Evolutionary conservation across 768 basidiomycete species (phyloP), one percentile per base, ranked within the genome.

Genomic region (Psilocybe subaeruginosa): DNA sequence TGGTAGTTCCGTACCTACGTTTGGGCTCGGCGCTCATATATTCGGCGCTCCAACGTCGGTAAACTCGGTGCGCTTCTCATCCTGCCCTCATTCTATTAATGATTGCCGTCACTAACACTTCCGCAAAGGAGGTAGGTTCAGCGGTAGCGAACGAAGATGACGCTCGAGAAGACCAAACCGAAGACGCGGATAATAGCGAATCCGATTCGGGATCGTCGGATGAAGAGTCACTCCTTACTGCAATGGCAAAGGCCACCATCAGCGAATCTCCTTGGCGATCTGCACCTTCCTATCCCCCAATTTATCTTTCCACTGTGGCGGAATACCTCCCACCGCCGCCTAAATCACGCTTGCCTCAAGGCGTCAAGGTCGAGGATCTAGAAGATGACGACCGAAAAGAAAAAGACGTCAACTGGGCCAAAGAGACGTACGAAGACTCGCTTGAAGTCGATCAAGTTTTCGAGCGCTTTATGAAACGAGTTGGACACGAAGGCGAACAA

Each of bases 341-440:
- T 9, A 87, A 85, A 65, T 57, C 72, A 47, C 87, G 80, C 63
- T 67, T 80, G 0, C 76, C 80, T 1, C 69, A 80, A 2, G 78
- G 73, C 14, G 74, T 80, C 17, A 78, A 80, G 8, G 76, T 86
- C 39, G 75, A 78, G 23, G 78, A 80, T 29, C 75, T 75, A 29
- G 75, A 58, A 31, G 69, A 67, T 23, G 67, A 68, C 19, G 65
- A 65, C 49, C 66, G 63, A 45, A 66, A 68, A 30, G 64, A 63
- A 29, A 69, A 70, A 17, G 64, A 78, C 58, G 74, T 80, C 19
- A 76, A 75, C 14, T 91, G 89, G 93, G 73, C 79, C 9, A 75
- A 84, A 4, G 95, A 97, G 72, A 78, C 82, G 17, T 97, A 93
- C 70, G 95, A 95, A 74, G 88, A 91, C 69, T 90, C 90, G 12